These are phyloP conservation scores for Lumnitzera littorea DNA, from an alignment of 345 rosid species.

Conservation along the genomic window DNA sequence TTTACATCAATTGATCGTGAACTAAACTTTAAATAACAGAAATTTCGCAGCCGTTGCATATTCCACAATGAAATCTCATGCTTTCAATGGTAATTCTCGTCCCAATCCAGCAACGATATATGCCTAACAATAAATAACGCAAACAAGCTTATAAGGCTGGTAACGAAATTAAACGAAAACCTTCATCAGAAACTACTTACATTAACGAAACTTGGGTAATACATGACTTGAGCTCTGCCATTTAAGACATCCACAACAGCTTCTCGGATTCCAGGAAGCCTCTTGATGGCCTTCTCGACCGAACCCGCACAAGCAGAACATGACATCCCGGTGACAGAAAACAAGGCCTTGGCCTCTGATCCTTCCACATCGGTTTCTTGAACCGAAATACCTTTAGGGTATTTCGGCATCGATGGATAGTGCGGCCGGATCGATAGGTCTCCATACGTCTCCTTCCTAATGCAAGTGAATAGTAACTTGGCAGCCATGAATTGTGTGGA, in stretches of 20 bases:
- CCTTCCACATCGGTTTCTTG: constrained; percentile 18
- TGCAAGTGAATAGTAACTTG: constrained; percentile 58
- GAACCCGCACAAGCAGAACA: constrained; percentile 95
- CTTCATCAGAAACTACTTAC: constrained; percentile 29
- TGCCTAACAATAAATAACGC: too few species aligned
- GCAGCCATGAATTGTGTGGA: constrained; percentile 41
- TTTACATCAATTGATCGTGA: too few species aligned
- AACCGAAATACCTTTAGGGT: constrained; percentile 40
- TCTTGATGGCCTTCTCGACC: constrained; percentile 79
- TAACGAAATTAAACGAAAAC: too few species aligned
- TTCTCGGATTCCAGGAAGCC: constrained; percentile 76
- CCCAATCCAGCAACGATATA: too few species aligned
- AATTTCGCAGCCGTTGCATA: too few species aligned
- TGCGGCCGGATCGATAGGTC: constrained; percentile 38
- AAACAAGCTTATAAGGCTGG: too few species aligned
- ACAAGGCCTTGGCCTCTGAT: constrained; percentile 44
- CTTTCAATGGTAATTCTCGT: too few species aligned
- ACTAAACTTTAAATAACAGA: too few species aligned
- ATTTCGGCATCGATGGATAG: constrained; percentile 64
- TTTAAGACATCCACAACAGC: constrained; percentile 73
- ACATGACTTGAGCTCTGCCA: constrained; percentile 56
- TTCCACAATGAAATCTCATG: too few species aligned
- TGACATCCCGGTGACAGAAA: constrained; percentile 73
- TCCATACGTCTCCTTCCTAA: constrained; percentile 46
- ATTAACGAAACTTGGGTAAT: constrained; percentile 46